Evolutionary conservation across 2,329 filamentous ascomycete species (phyloP), one percentile per base, ranked within the genome.

Genomic region (Achaetomium macrosporum): DNA sequence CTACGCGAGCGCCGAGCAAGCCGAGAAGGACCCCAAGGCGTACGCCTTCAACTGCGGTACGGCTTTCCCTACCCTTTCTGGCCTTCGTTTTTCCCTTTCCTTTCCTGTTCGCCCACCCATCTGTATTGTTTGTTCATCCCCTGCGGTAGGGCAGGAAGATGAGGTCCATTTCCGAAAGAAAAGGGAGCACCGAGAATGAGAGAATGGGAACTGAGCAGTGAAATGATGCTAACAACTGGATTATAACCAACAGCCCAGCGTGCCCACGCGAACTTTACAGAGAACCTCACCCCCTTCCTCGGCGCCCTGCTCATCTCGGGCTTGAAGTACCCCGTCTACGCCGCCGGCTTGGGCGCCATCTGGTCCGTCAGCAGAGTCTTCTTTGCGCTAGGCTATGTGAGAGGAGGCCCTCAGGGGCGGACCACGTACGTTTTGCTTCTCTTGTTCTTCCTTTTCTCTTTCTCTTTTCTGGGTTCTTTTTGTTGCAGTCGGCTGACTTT

Each of bases 21-120:
- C 78, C 17, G 72, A 71, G 30, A 78, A 80, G 68, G 73, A 82
- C 63, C 71, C 73, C 43, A 74, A 74, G 45, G 81, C 76, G 41
- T 77, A 69, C 65, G 64, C 66, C 49, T 85, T 86, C 72, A 87
- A 87, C 73, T 85, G 82, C 71, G 78, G 75, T 76, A 66, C 25
- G 71, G 25, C 4, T 25, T 40, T 7, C 17, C 39, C 25, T 43
- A 11, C 17, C 29, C 37, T 25, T 7, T 25, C 7, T 25, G 25
- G 25, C 25, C 39, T 9, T 15, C 12, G 20, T 41, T 31, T 11
- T 11, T 17, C 12, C 20, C 11, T 41, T 41, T 5, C 16, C 39
- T 11, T 9, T 5, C 17, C 9, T 12, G 13, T 9, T 19, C 19
- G 15, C 11, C 12, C 20, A 29, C 19, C 19, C 4, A 11, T 35